phyloP scores from a whole-genome alignment of 352 stramenopile species.

The Globisporangium takayamanum region DNA sequence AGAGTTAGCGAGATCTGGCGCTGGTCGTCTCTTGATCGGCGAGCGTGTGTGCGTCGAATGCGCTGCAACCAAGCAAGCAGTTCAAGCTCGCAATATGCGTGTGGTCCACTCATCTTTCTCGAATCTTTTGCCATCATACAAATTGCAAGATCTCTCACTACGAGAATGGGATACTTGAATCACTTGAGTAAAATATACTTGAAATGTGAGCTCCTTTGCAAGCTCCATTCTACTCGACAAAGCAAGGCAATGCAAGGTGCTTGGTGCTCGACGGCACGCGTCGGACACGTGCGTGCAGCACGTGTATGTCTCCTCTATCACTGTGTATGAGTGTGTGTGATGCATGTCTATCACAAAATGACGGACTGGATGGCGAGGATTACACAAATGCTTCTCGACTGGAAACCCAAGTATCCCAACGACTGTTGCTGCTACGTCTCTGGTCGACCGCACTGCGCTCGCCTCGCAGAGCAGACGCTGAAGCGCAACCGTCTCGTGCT shows the following conservation, averaged over 20 bases:
- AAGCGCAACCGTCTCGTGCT: slow-evolving; percentile 4
- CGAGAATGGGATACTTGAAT: too few species aligned
- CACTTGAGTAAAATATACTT: not conserved
- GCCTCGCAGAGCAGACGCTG: slow-evolving; percentile 8
- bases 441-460: not conserved
- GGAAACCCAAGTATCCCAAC: slow-evolving; percentile 5
- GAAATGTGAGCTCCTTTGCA: too few species aligned
- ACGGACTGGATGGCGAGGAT: slow-evolving; percentile 11
- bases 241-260: too few species aligned
- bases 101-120: slow-evolving; percentile 2
- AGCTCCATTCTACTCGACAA: too few species aligned
- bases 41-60: slow-evolving; percentile 1
- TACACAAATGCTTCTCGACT: slow-evolving; percentile 16
- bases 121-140: slow-evolving; percentile 3
- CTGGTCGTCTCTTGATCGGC: too few species aligned
- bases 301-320: not conserved
- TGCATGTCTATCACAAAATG: not conserved
- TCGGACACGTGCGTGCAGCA: not conserved
- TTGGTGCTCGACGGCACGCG: too few species aligned
- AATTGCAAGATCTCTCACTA: not conserved
- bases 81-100: not conserved
- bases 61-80: not conserved
- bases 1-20: not conserved
- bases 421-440: not conserved
- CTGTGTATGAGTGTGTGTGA: slow-evolving; percentile 1